Evolutionary conservation across 257 asterid species (phyloP), one percentile per base, ranked within the genome.

Genomic region (Primulina tabacum): DNA sequence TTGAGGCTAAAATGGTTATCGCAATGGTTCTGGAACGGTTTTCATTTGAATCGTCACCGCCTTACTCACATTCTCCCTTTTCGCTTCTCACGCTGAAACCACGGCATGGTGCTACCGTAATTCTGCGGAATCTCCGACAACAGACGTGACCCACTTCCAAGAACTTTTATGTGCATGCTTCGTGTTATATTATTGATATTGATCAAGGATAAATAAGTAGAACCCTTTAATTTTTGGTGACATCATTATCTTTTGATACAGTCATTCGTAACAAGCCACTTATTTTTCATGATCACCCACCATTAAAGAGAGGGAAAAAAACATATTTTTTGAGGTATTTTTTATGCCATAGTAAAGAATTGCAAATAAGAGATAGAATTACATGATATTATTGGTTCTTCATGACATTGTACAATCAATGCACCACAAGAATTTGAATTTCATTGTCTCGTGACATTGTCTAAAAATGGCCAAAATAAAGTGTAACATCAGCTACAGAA

Each of bases 351-450:
- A 1, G 20, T 50, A 50, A 16, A 50, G 7, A 50, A 14, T 0
- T 40, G 16, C 52, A 40, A 37, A 9, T 43, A 43, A 11, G n/a
- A 43, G 53, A 43, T 8, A 43, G 4, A 40, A 14, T 50, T 16
- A 16, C 56, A 70, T 24, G 8, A 35, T n/a, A 73, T 59, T 50
- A 69, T 61, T 68, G 17, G 56, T 61, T 74, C 52, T 71, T 43
- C 73, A 72, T 69, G 38, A 26, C 52, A 71, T 72, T 50, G 62
- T 70, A 67, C 16, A 73, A 40, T 60, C 53, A 77, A 70, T 72
- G 64, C 82, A 82, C 75, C 78, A 71, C 79, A 61, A 79, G 65
- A 82, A 67, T 38, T 50, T 71, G 65, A 70, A 68, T 65, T 80
- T 68, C 71, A 72, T 30, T 77, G 68, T 70, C 50, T 33, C 71